These are phyloP conservation scores for Triangularia setosa DNA, from an alignment of 2,329 filamentous ascomycete genomes.

Conservation along the genomic window DNA sequence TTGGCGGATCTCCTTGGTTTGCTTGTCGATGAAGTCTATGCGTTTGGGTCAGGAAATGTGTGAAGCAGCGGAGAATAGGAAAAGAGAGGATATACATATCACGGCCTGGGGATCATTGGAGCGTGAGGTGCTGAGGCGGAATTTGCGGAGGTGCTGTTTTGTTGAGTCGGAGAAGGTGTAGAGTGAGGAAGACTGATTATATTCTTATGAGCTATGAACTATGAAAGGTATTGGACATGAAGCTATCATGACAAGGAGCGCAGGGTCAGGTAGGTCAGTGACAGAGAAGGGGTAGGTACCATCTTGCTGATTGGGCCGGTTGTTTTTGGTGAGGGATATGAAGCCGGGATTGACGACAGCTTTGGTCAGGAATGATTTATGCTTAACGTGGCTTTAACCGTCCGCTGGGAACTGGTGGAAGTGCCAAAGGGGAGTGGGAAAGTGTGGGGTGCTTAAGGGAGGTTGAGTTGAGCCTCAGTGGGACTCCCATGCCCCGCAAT, in stretches of 20 bases:
- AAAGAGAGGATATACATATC: slow-evolving; percentile 67
- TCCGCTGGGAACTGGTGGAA: too few relatives aligned
- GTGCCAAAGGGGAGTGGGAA: too few relatives aligned
- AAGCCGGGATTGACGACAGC: not conserved
- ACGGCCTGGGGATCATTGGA: slow-evolving; percentile 83
- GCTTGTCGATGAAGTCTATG: slow-evolving; percentile 78
- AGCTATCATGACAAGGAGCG: slow-evolving; percentile 17
- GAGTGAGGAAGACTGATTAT: slow-evolving; percentile 57
- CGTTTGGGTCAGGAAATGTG: not conserved
- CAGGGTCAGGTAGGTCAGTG: too few relatives aligned
- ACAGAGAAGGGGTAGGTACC: slow-evolving; percentile 2
- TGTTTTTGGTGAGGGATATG: not conserved
- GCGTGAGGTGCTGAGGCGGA: slow-evolving; percentile 84
- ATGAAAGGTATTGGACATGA: not conserved
- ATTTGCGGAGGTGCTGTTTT: slow-evolving; percentile 86
- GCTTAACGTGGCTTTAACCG: too few relatives aligned
- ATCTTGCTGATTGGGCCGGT: not conserved
- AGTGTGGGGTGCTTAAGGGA: not conserved
- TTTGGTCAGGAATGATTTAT: too few relatives aligned
- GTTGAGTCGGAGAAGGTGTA: slow-evolving; percentile 93
- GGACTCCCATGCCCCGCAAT: not conserved
- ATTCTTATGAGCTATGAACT: not conserved
- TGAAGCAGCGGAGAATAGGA: not conserved
- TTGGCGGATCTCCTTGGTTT: slow-evolving; percentile 82
- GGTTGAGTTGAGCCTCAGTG: not conserved